Evolutionary conservation across 2,329 filamentous ascomycete species (phyloP).

Genomic region (Hymenoscyphus infarciens): DNA sequence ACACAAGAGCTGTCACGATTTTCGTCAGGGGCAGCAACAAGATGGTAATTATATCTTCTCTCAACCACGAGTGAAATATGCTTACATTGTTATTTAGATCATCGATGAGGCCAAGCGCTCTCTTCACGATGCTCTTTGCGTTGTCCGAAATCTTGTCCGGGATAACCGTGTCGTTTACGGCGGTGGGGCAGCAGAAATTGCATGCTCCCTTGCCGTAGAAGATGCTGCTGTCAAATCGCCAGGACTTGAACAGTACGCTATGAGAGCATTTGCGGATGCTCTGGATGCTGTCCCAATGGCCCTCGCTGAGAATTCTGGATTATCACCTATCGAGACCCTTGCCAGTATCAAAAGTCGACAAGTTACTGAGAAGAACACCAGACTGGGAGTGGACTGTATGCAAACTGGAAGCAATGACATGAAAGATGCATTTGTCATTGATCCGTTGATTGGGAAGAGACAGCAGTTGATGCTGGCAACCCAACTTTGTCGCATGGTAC

Average conservation of each 20-base stretch:
- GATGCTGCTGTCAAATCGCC: conserved; percentile 92
- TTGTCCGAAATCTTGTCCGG: conserved; percentile 90
- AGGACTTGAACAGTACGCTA: conserved; percentile 97
- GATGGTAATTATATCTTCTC: conserved; percentile 63
- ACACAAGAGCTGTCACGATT: conserved; percentile 91
- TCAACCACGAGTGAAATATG: conserved; percentile 9
- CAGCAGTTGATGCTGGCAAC: conserved; percentile 95
- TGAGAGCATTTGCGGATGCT: conserved; percentile 95
- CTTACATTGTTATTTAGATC: conserved; percentile 56
- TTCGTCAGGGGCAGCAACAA: conserved; percentile 99
- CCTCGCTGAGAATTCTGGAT: conserved; percentile 91
- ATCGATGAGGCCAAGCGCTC: conserved; percentile 99
- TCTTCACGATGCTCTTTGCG: conserved; percentile 93
- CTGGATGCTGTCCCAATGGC: conserved; percentile 93
- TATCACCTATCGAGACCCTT: conserved; percentile 93
- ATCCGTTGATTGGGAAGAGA: conserved; percentile 96
- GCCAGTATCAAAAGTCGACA: conserved; percentile 95
- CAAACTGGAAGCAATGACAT: conserved; percentile 92
- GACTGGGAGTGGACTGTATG: conserved; percentile 97
- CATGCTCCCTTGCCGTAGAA: conserved; percentile 93
- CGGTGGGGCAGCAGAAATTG: conserved; percentile 93
- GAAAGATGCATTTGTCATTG: conserved; percentile 97
- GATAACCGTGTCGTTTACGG: conserved; percentile 98
- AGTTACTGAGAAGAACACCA: conserved; percentile 76
- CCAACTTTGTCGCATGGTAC: conserved; percentile 95